phyloP scores from a whole-genome alignment of 768 basidiomycete species.

The Cystobasidium onofrii region DNA sequence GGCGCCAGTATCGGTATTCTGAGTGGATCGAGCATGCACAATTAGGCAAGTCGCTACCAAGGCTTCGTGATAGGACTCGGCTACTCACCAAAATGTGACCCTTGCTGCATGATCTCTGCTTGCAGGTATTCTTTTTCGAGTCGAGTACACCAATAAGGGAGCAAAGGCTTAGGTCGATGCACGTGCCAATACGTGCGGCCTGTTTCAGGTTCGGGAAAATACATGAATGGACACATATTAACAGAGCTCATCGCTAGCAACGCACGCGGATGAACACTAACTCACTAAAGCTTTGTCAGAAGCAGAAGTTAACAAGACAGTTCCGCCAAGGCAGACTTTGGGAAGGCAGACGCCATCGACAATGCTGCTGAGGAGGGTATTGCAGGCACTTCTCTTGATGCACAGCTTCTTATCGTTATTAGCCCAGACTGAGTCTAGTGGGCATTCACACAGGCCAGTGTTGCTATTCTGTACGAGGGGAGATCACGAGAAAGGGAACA shows the following conservation, averaged over 20 bases:
- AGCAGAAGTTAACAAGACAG: background rate
- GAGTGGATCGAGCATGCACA: background rate
- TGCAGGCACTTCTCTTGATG: background rate
- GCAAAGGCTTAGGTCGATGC: background rate
- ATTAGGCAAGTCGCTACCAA: background rate
- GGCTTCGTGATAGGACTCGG: too few relatives aligned
- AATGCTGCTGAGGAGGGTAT: background rate
- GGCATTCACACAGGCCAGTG: background rate
- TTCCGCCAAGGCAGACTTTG: background rate
- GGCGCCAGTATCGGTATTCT: conserved; percentile 22
- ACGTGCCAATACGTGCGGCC: background rate
- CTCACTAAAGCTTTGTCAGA: background rate
- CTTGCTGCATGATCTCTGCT: background rate
- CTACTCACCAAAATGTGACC: background rate
- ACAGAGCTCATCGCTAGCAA: too few relatives aligned
- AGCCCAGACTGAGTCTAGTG: background rate
- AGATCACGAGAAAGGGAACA: too few relatives aligned
- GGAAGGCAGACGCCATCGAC: background rate
- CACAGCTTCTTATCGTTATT: background rate
- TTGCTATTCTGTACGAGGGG: background rate
- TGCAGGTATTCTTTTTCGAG: background rate
- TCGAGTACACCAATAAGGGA: background rate
- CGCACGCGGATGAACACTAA: background rate
- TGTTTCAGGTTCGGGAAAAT: background rate
- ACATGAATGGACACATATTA: too few relatives aligned